phyloP scores from a whole-genome alignment of 257 asterid species.

The Mentha longifolia region DNA sequence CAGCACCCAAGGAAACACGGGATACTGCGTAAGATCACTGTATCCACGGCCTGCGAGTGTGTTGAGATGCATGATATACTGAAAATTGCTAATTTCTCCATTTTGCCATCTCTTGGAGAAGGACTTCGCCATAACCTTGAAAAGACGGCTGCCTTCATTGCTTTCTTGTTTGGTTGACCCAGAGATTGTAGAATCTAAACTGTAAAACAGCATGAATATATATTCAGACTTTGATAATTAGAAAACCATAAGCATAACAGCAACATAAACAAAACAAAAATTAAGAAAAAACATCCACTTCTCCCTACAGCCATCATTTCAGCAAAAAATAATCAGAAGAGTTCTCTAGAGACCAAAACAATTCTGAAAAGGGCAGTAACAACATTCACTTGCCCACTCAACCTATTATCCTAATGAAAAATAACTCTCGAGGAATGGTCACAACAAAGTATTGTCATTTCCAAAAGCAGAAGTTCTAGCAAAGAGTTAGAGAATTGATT shows the following conservation, averaged over 20 bases:
- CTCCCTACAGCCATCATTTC: conserved; percentile 5
- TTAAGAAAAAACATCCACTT: conserved; percentile 10
- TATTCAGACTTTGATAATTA: conserved; percentile 24
- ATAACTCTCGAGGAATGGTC: not conserved
- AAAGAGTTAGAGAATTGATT: not conserved
- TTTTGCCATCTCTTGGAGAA: conserved; percentile 99
- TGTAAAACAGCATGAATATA: conserved; percentile 41
- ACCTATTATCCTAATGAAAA: not conserved
- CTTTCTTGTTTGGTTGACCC: conserved; percentile 90
- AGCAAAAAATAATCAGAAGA: not conserved
- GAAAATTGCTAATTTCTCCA: conserved; percentile 99
- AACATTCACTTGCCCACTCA: not conserved
- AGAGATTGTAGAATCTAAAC: conserved; percentile 95
- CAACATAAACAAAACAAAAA: not conserved
- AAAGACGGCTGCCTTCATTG: conserved; percentile 98
- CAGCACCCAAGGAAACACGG: conserved; percentile 97
- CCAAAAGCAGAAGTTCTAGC: conserved; percentile 2
- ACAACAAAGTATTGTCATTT: conserved; percentile 3
- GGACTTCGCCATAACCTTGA: conserved; percentile 94
- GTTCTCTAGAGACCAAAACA: not conserved
- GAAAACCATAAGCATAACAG: conserved; percentile 16
- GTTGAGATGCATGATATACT: conserved; percentile 97
- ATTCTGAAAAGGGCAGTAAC: conserved; percentile 16
- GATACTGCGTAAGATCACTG: conserved; percentile 99
- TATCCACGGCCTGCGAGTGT: conserved; percentile 99